Conservation (phyloP, 2,329 filamentous ascomycete genomes). For the Claviceps pazoutovae region DNA sequence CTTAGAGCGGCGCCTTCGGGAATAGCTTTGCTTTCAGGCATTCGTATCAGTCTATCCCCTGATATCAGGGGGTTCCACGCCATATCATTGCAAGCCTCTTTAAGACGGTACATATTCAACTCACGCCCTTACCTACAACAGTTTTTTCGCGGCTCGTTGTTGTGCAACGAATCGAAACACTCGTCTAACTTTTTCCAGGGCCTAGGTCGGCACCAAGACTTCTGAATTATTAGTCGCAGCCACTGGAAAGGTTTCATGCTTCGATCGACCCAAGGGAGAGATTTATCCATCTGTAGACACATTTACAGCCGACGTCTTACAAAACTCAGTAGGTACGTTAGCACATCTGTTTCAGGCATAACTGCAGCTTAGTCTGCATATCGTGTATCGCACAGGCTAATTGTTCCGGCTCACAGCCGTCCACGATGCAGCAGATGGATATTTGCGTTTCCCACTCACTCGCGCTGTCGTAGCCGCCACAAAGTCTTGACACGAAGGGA, state of each 20-base stretch:
- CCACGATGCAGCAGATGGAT: neutral
- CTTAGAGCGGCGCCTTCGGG: no score
- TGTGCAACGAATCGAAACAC: neutral
- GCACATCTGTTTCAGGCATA: neutral
- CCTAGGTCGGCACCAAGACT: neutral
- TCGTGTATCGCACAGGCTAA: neutral
- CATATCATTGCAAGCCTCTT: neutral
- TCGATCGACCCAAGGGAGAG: neutral
- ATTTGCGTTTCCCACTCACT: neutral
- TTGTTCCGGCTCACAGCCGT: neutral
- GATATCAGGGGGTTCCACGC: no score
- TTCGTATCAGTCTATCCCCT: no score
- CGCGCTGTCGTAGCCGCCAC: neutral
- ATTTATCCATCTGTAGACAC: neutral
- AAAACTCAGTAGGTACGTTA: neutral
- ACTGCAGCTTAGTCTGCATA: neutral
- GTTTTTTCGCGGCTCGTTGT: neutral
- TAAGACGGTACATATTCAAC: neutral
- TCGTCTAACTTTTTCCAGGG: neutral
- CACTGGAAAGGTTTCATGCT: neutral
- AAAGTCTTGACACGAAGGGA: neutral
- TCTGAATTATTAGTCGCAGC: neutral
- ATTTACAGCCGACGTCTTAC: neutral
- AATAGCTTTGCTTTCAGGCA: no score
- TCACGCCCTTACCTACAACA: neutral